Base-by-base conservation (phyloP, 202 grass and related monocot genomes). In the Setaria viridis region DNA sequence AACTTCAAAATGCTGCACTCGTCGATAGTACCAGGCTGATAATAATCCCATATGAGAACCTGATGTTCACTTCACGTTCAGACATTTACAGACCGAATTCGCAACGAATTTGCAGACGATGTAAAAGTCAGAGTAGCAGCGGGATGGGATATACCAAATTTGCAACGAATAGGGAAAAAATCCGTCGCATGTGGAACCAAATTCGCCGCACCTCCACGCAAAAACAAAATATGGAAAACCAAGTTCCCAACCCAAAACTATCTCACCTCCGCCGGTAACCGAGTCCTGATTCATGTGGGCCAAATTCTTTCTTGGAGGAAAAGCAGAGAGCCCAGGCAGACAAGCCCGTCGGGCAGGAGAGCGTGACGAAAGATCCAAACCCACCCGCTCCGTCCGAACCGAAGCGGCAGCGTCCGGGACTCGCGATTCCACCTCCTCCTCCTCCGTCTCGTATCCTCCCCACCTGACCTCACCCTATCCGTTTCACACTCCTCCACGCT, bases 281-380 rank as follows among this genome's bases (percentile, higher is more conserved):
- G 50, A 25, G 25, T 25, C 25, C 37, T 7, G 12, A 1, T 30
- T 15, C 21, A 6, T 62, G 54, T 74, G 42, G 70, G 81, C 46
- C 57, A 50, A 66, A 58, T 70, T 45, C 48, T 84, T 84, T 79
- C 86, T 79, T 79, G 87, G 37, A 14, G 29, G 14, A 33, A 11
- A 45, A 59, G 73, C 5, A 59, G 73, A 48, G 72, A 71, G 60
- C 60, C 60, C 60, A 63, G 4, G 60, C 29, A 6, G 25, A 62
- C 58, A 30, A 62, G 57, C 25, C 33, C 25, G 25, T 25, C 25
- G 8, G 20, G 51, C 1, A 39, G 20, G 57, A 67, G 47, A 41
- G 39, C 39, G 1, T 5, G 57, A 60, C 8, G 13, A 79, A 72
- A 60, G 65, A 41, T 85, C 74, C 78, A 70, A 63, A 25, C 16